Conservation (phyloP, 306 rosid genomes). For the Vicia villosa region DNA sequence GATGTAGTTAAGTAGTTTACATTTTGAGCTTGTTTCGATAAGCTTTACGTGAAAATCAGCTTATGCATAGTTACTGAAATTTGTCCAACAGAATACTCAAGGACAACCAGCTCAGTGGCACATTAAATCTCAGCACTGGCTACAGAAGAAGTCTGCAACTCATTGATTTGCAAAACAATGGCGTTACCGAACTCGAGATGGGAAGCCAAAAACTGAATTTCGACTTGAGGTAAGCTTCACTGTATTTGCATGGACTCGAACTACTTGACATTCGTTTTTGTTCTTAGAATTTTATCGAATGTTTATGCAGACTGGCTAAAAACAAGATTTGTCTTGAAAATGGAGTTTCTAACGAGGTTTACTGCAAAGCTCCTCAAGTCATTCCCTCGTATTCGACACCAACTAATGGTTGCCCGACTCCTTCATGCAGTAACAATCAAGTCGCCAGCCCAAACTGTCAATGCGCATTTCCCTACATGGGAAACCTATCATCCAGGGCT, state of each 20-base stretch:
- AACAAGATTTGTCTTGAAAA: slow-evolving; percentile 52
- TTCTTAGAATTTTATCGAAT: slow-evolving; percentile 35
- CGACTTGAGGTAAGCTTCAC: slow-evolving; percentile 40
- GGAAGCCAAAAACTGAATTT: slow-evolving; percentile 2
- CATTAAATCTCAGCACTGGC: slow-evolving; percentile 40
- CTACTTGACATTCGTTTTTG: slow-evolving; percentile 4
- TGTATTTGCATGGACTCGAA: slow-evolving; percentile 16
- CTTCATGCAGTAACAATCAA: slow-evolving; percentile 44
- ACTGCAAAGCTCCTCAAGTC: slow-evolving; percentile 43
- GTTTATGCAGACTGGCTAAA: slow-evolving; percentile 50
- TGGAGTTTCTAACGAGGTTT: slow-evolving; percentile 25
- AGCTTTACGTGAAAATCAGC: neutral
- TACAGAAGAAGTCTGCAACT: slow-evolving; percentile 38
- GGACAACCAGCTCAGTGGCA: slow-evolving; percentile 41
- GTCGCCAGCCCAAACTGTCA: slow-evolving; percentile 64
- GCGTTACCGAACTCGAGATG: neutral
- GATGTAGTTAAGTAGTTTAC: neutral
- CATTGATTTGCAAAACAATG: slow-evolving; percentile 41
- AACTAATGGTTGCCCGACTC: slow-evolving; percentile 40
- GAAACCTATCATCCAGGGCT: slow-evolving; percentile 57
- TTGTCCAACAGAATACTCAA: slow-evolving; percentile 40
- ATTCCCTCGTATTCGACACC: slow-evolving; percentile 39
- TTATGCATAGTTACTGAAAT: slow-evolving; percentile 7
- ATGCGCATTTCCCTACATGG: slow-evolving; percentile 71
- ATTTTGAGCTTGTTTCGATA: neutral